Percentiles rank a stretch among this genome's conserved stretches.
Evolutionary conservation across 768 basidiomycete species (phyloP).

Genomic region (Hemileccinum impolitum): DNA sequence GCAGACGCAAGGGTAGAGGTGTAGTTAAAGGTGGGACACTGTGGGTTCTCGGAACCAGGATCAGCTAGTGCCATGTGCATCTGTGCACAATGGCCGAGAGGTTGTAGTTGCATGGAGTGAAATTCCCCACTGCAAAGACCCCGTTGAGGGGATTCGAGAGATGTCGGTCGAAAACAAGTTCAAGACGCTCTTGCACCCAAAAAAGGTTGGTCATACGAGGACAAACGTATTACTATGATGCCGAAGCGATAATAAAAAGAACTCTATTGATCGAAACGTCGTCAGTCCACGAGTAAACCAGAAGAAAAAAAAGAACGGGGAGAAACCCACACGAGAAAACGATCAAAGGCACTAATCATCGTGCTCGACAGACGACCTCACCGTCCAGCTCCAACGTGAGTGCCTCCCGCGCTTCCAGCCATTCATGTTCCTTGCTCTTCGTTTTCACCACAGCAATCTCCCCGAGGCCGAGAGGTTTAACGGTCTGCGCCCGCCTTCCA

Average conservation of each 20-base stretch:
- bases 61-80: too few species aligned
- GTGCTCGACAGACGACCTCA: conserved; percentile 84
- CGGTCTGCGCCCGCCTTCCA: conserved; percentile 75
- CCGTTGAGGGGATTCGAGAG: too few species aligned
- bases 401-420: conserved; percentile 93
- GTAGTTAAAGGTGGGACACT: too few species aligned
- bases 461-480: conserved; percentile 85
- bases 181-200: too few species aligned
- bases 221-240: too few species aligned
- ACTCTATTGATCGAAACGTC: not conserved
- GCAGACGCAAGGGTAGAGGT: too few species aligned
- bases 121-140: too few species aligned
- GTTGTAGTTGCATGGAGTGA: too few species aligned
- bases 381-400: conserved; percentile 72
- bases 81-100: too few species aligned
- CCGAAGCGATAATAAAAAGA: not conserved
- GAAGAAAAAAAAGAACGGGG: not conserved
- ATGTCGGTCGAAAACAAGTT: too few species aligned
- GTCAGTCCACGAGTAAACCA: conserved; percentile 2
- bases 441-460: conserved; percentile 88
- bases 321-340: not conserved
- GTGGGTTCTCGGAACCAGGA: too few species aligned
- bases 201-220: too few species aligned
- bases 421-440: conserved; percentile 66
- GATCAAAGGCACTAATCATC: conserved; percentile 30